Conservation (phyloP, 2,329 filamentous ascomycete species). For the Penicillium sp. region DNA sequence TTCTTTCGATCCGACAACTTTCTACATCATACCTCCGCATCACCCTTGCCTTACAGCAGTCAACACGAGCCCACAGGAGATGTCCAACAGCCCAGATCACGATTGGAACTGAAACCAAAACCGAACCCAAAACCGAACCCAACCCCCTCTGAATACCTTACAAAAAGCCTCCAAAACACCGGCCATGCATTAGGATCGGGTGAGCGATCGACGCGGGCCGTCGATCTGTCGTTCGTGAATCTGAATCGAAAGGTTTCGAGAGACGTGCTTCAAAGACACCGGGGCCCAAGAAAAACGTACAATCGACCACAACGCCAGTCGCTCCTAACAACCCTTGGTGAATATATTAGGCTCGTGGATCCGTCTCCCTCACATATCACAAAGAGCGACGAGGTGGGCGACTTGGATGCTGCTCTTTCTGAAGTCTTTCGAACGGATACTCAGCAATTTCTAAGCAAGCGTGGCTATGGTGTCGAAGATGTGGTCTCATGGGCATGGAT, state of each 20-base stretch:
- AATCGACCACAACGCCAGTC: constrained; percentile 19
- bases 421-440: constrained; percentile 30
- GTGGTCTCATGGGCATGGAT: constrained; percentile 47
- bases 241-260: constrained; percentile 1
- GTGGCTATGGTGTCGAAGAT: constrained; percentile 37
- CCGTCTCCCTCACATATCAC: constrained; percentile 20
- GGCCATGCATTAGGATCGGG: constrained; percentile 13
- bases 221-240: constrained; percentile 9
- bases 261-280: neutral
- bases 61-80: neutral
- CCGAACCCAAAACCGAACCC: constrained; percentile 2
- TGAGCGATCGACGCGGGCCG: neutral
- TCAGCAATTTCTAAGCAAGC: constrained; percentile 27
- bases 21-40: neutral
- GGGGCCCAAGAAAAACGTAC: constrained; percentile 6
- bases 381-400: neutral
- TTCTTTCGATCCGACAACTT: constrained; percentile 2
- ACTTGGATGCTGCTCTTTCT: constrained; percentile 27
- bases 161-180: constrained; percentile 25
- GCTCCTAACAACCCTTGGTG: constrained; percentile 36
- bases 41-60: neutral
- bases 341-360: constrained; percentile 37
- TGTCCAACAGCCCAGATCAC: neutral
- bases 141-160: constrained; percentile 31
- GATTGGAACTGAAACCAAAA: neutral